Base-by-base conservation (phyloP, 1,284 basidiomycete species). In the Apiotrichum gamsii region DNA sequence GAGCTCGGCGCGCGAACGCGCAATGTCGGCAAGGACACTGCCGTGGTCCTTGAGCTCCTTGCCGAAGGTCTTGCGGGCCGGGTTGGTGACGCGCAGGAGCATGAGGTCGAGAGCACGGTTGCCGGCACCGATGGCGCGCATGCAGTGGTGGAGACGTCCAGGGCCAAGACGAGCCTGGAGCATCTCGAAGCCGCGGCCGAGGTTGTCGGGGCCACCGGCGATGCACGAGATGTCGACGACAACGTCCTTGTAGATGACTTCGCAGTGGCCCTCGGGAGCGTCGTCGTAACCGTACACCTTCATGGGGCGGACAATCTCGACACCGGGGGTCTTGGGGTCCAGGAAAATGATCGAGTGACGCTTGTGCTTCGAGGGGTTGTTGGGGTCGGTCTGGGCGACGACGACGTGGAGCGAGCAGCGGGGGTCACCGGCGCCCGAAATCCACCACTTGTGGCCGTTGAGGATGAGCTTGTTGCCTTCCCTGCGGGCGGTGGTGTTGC, bases 361-460 rank as follows among this genome's bases (percentile, higher is more conserved):
- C 49, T 78, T 75, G 75, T 97, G 85, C 32, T 62, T 63, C 31
- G 62, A 64, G 14, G 67, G 57, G 54, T 70, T 70, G 23, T 47
- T 46, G 16, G 70, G 70, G 57, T 72, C 69, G 13, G 69, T 71
- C 13, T 67, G 54, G 31, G 68, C 94, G 77, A 98, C 85, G 35
- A 97, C 87, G 44, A 98, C 81, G 69, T 98, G 94, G 8, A 98
- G 65, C 51, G 80, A 82, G 57, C 84, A 87, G 49, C 94, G 80
- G 37, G 90, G 90, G 72, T 98, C 93, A 29, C 93, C 93, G 5
- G 94, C 94, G 42, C 94, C 94, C 34, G 89, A 91, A 70, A 97
- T 97, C 85, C 88, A 97, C 93, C 94, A 97, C 80, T 98, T 98
- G 74, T 94, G 90, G 1, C 94, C 94, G 63, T 88, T 93, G 60